Evolutionary conservation across 2,329 filamentous ascomycete genomes (phyloP).

Genomic region (Diplodia corticola): DNA sequence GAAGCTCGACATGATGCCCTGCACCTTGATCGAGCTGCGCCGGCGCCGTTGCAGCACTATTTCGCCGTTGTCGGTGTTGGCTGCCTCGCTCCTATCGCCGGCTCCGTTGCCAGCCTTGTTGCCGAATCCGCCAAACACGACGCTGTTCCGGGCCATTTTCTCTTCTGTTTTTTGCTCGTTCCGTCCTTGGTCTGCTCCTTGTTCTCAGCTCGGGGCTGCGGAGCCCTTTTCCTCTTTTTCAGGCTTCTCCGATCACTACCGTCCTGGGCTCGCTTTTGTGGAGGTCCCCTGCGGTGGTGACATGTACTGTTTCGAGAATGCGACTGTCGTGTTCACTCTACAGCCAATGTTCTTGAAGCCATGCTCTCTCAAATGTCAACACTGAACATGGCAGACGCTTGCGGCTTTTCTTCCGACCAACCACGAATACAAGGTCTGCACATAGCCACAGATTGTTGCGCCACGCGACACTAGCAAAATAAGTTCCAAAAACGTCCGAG

Average conservation of each 20-base stretch:
- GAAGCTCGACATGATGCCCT: background rate
- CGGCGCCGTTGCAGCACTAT: background rate
- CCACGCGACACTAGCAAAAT: background rate
- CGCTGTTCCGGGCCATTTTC: constrained; percentile 6
- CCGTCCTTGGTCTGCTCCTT: background rate
- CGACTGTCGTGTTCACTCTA: background rate
- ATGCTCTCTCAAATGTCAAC: constrained; percentile 1
- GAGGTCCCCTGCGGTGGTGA: background rate
- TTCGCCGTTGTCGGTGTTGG: background rate
- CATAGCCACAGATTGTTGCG: background rate
- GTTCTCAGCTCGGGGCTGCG: background rate
- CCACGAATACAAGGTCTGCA: background rate
- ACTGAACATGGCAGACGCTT: background rate
- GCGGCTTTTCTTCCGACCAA: background rate
- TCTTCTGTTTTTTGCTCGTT: background rate
- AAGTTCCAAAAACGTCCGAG: background rate
- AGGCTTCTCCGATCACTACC: background rate
- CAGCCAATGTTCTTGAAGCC: background rate
- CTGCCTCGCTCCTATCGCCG: background rate
- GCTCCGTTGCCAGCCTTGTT: background rate
- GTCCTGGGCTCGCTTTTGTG: background rate
- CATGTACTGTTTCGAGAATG: constrained; percentile 2
- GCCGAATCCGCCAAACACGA: constrained; percentile 4
- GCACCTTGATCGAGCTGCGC: constrained; percentile 1
- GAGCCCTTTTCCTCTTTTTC: background rate